These are phyloP conservation scores for Saccharomycopsis capsularis DNA, from an alignment of 805 yeast genomes.

Conservation along the genomic window DNA sequence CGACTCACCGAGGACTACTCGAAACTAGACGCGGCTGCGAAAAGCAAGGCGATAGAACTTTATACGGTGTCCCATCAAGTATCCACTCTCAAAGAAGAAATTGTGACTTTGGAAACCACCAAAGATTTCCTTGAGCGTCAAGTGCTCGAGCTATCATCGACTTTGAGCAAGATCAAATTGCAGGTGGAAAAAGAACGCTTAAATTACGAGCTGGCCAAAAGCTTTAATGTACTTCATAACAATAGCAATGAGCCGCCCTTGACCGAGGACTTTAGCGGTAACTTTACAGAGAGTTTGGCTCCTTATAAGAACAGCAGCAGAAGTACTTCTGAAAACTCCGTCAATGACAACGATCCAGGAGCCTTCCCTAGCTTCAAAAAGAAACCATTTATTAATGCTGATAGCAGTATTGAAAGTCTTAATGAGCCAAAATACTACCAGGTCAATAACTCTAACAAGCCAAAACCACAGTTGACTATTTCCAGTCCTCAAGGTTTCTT, in stretches of 20 bases:
- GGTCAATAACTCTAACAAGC: neutral
- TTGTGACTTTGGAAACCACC: constrained; percentile 41
- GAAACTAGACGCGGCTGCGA: neutral
- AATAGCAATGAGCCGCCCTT: neutral
- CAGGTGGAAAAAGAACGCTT: constrained; percentile 18
- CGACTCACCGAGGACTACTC: neutral
- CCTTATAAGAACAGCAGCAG: constrained; percentile 1
- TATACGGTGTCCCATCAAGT: constrained; percentile 29
- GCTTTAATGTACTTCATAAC: too few relatives aligned
- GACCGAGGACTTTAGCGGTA: neutral
- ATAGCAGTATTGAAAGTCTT: neutral
- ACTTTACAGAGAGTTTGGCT: neutral
- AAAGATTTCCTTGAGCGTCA: constrained; percentile 44
- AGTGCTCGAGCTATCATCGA: constrained; percentile 29
- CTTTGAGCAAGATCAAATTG: constrained; percentile 15
- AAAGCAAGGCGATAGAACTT: neutral
- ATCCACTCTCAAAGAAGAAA: constrained; percentile 40
- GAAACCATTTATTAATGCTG: neutral
- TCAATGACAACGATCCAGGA: neutral
- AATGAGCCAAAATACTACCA: neutral
- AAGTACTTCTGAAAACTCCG: constrained; percentile 5
- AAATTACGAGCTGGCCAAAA: neutral
- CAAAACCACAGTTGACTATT: neutral
- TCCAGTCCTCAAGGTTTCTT: constrained; percentile 6
- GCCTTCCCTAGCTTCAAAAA: neutral